These are phyloP conservation scores for Eudorina sp. DNA, from an alignment of 139 green algal genomes.

Conservation along the genomic window DNA sequence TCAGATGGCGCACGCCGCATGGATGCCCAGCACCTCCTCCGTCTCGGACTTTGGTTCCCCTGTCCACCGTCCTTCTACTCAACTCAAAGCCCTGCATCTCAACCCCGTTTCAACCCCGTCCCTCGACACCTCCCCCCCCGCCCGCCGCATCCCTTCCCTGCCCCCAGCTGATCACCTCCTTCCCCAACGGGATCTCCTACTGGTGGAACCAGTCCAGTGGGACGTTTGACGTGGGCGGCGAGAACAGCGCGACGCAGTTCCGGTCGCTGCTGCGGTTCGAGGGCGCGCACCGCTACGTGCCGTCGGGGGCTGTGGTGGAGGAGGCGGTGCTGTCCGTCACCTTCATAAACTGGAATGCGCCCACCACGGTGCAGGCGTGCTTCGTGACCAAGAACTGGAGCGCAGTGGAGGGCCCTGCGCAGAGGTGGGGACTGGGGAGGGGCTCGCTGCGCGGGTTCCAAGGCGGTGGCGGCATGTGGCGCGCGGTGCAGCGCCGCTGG, in stretches of 20 bases:
- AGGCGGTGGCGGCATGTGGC: too few relatives aligned
- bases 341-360: slow-evolving; percentile 5
- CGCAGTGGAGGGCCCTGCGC: not conserved
- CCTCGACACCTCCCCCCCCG: not conserved
- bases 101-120: not conserved
- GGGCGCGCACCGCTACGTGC: slow-evolving; percentile 30
- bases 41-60: not conserved
- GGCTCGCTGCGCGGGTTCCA: not conserved
- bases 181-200: slow-evolving; percentile 26
- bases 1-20: too few relatives aligned
- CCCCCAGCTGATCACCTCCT: not conserved
- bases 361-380: not conserved
- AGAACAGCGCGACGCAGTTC: not conserved
- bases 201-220: slow-evolving; percentile 16
- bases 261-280: slow-evolving; percentile 36
- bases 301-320: slow-evolving; percentile 16
- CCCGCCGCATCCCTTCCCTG: not conserved
- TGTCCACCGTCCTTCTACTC: not conserved
- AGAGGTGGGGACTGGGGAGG: slow-evolving; percentile 5
- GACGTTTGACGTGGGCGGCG: not conserved
- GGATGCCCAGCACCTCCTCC: too few relatives aligned
- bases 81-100: not conserved
- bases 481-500: too few relatives aligned
- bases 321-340: slow-evolving; percentile 28
- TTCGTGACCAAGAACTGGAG: not conserved